A percentile compares a stretch with the other conserved stretches of the same genome.
Evolutionary conservation across 1,284 basidiomycete species (phyloP).

Genomic region (Ustilago sp.): DNA sequence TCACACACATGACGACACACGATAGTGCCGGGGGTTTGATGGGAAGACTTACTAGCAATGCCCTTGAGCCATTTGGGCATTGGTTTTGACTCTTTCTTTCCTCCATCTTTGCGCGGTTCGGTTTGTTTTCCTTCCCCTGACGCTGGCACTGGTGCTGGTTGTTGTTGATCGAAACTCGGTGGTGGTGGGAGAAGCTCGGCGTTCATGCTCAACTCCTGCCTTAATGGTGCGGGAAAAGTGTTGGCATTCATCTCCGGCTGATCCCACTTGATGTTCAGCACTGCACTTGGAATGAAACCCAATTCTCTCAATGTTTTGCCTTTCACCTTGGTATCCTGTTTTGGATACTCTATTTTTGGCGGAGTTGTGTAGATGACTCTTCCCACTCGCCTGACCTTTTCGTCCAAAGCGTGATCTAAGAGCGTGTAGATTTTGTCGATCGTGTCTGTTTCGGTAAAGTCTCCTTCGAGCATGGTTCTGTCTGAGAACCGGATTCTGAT

Average conservation of each 20-base stretch:
- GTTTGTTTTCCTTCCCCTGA: too few species aligned
- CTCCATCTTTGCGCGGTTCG: too few species aligned
- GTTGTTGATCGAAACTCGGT: conserved; percentile 17
- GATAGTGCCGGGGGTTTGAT: too few species aligned
- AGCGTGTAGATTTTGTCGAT: conserved; percentile 85
- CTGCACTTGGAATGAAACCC: conserved; percentile 81
- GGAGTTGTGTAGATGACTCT: conserved; percentile 85
- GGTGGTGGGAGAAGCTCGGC: conserved; percentile 34
- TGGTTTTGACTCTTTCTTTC: conserved; percentile 21
- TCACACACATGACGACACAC: too few species aligned
- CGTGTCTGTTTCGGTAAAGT: conserved; percentile 80
- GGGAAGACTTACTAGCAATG: conserved; percentile 47
- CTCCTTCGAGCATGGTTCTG: conserved; percentile 82
- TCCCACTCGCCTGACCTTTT: conserved; percentile 79
- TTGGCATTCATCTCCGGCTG: conserved; percentile 76
- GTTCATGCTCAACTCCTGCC: conserved; percentile 11
- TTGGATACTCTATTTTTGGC: conserved; percentile 82
- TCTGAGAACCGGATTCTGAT: conserved; percentile 85
- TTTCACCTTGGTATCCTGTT: conserved; percentile 79
- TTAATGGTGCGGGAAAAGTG: conserved; percentile 42
- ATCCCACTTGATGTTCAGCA: conserved; percentile 81
- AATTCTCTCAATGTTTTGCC: conserved; percentile 78
- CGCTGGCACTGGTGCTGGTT: not conserved
- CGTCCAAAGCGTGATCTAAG: conserved; percentile 78
- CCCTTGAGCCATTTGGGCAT: conserved; percentile 50